Evolutionary conservation across 108 stramenopile genomes (phyloP).

Genomic region (Nitzschia sp.): DNA sequence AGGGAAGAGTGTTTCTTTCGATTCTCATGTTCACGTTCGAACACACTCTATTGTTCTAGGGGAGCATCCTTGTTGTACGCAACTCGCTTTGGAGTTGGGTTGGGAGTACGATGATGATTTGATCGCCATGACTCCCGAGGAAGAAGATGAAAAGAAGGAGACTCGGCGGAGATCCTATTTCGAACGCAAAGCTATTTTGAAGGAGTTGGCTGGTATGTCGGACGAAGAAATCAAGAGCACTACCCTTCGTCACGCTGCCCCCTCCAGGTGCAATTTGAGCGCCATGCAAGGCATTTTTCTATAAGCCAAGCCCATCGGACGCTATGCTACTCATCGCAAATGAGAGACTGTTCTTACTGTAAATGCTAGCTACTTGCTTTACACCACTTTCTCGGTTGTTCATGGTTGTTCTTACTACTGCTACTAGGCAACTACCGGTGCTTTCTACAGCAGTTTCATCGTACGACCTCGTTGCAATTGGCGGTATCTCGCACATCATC

Average conservation of each 20-base stretch:
- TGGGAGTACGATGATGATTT: conserved; percentile 24
- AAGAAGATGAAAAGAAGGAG: not conserved
- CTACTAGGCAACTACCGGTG: no score
- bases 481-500: no score
- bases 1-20: conserved; percentile 14
- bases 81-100: conserved; percentile 21
- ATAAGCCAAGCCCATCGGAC: not conserved
- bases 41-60: conserved; percentile 28
- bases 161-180: conserved; percentile 15
- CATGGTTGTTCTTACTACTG: no score
- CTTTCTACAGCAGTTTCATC: no score
- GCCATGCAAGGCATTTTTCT: conserved; percentile 18
- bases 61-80: conserved; percentile 31
- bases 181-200: conserved; percentile 27
- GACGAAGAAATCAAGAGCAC: conserved; percentile 17
- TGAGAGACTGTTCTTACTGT: no score
- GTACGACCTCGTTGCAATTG: no score
- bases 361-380: no score
- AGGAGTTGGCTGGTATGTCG: conserved; percentile 11
- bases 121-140: not conserved
- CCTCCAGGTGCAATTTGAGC: not conserved
- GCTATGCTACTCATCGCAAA: no score
- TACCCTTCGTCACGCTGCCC: conserved; percentile 14
- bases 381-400: no score
- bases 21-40: conserved; percentile 20